Percentiles rank a stretch among this genome's conserved stretches.
These are phyloP conservation scores for Flaveria brownii DNA, from an alignment of 129 eudicot genomes.

Conservation along the genomic window DNA sequence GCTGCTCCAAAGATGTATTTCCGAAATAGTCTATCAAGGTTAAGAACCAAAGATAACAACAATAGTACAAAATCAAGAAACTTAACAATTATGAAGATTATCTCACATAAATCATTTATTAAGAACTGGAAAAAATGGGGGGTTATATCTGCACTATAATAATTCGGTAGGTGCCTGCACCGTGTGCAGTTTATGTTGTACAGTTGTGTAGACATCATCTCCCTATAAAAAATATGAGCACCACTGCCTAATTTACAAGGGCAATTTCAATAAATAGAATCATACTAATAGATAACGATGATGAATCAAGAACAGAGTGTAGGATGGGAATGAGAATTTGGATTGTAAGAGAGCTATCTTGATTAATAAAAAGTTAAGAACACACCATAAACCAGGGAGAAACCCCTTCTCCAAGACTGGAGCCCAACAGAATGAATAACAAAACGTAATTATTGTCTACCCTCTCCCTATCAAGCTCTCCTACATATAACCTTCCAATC, in stretches of 20 bases:
- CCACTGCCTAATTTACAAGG: background rate
- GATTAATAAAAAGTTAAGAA: no score
- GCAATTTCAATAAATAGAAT: background rate
- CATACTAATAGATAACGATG: no score
- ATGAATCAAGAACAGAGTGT: no score
- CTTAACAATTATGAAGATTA: conserved; percentile 2
- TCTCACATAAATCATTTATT: background rate
- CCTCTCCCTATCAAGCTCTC: no score
- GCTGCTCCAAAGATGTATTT: conserved; percentile 95
- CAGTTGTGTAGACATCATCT: conserved; percentile 1
- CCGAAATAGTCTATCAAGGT: conserved; percentile 60
- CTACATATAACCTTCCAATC: no score
- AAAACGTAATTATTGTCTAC: no score
- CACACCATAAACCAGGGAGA: no score
- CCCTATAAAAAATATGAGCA: background rate
- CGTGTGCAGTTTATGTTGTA: background rate
- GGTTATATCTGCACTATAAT: background rate
- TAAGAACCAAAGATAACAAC: background rate
- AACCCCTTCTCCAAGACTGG: no score
- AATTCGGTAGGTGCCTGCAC: background rate
- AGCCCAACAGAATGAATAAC: no score
- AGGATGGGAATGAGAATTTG: no score
- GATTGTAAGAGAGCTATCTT: no score
- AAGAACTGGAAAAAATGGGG: background rate
- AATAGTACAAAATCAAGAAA: background rate